These are phyloP conservation scores for Rubus parviflorus DNA, from an alignment of 306 rosid species.

Conservation along the genomic window DNA sequence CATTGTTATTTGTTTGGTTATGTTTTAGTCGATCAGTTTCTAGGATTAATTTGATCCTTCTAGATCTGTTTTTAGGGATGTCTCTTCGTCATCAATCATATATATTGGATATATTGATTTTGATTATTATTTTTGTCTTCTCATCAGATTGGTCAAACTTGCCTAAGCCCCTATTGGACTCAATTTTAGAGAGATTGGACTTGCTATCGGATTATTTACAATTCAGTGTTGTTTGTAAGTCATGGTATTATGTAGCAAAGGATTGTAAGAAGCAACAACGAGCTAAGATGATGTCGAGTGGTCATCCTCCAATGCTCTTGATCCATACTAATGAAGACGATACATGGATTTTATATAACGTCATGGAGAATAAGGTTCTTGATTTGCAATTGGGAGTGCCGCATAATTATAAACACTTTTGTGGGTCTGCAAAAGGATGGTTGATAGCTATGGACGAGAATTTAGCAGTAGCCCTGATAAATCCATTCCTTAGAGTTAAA, in stretches of 20 bases:
- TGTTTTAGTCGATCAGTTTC: too few relatives aligned
- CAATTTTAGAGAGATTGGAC: background rate
- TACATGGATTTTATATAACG: background rate
- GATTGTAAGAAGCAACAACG: background rate
- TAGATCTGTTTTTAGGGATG: too few relatives aligned
- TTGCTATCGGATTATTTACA: background rate
- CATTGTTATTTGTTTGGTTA: too few relatives aligned
- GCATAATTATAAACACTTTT: background rate
- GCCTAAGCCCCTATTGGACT: background rate
- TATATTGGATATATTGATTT: too few relatives aligned
- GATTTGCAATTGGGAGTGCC: background rate
- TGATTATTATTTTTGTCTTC: too few relatives aligned
- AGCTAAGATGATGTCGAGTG: background rate
- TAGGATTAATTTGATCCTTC: too few relatives aligned
- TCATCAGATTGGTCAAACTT: background rate
- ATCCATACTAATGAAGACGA: background rate
- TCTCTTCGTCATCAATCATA: too few relatives aligned
- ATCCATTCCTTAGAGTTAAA: background rate
- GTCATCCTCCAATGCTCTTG: constrained; percentile 2
- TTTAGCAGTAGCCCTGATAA: background rate
- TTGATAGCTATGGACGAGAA: background rate
- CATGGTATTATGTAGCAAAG: background rate
- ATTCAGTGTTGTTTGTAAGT: background rate
- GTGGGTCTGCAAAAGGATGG: constrained; percentile 12
- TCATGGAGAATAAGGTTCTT: background rate